Base-by-base conservation (phyloP, 2,329 filamentous ascomycete species). In the Metarhizium humberi region DNA sequence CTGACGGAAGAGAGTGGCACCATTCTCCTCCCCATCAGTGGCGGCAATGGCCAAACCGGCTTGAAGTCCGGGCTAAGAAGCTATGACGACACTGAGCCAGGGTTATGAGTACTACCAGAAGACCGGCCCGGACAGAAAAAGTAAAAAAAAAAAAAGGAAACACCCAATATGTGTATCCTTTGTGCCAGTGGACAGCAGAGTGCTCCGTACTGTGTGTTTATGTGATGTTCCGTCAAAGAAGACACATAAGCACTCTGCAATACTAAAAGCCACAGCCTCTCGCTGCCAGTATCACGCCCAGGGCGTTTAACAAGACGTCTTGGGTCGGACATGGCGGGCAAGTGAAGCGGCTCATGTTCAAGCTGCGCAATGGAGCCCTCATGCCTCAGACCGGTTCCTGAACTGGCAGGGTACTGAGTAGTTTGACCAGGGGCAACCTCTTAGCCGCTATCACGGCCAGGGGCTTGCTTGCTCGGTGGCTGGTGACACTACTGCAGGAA, bases 401-500 rank as follows among this genome's bases (percentile, higher is more conserved):
- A 40, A 40, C 8, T 16, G 5, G n/a, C 10, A 16, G 38, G 38
- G 38, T 13, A 36, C 34, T 8, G 13, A 13, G 34, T 36, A 13
- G 34, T 11, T 36, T 13, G 13, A 10, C 13, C 34, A 36, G 34
- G 34, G 34, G 34, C 34, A 10, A 13, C 34, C 34, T 13, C 8
- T 36, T 8, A 36, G 34, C 13, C 13, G 40, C 10, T 16, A 43
- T n/a, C 11, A 6, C 51, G 51, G 45, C 51, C n/a, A 20, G 42
- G 51, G 48, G 8, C 16, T 38, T 50, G 25, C 25, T 25, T 11
- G 16, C 25, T 30, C 7, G 20, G 45, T 6, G 32, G 30, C n/a
- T 11, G 14, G 29, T 40, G 16, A 25, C 14, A 30, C 58, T 59
- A 59, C 54, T 57, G 57, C 59, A 58, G 59, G 55, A 58, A 58